These are phyloP conservation scores for Neurospora sp. DNA, from an alignment of 2,329 filamentous ascomycete species.

Conservation along the genomic window DNA sequence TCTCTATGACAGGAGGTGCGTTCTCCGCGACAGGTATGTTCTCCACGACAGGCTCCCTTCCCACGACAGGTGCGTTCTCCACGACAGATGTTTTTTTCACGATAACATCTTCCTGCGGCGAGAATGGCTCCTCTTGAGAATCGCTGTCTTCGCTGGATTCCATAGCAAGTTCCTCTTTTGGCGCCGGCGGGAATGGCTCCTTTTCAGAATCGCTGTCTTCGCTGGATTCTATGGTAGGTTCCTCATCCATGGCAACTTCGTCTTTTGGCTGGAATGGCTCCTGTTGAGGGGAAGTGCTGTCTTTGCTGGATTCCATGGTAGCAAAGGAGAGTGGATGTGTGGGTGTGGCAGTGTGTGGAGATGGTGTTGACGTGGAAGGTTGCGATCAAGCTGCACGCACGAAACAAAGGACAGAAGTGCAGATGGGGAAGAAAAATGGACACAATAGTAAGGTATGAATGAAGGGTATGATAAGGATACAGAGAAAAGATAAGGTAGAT, in stretches of 20 bases:
- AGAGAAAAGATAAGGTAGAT: background rate
- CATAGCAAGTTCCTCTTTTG: background rate
- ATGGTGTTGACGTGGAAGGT: background rate
- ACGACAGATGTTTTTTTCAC: background rate
- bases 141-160: background rate
- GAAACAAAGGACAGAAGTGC: background rate
- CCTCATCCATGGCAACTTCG: accelerated
- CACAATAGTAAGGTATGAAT: background rate
- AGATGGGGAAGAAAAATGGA: background rate
- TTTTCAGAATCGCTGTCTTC: background rate
- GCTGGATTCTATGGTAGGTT: background rate
- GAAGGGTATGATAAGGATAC: background rate
- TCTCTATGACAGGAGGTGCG: background rate
- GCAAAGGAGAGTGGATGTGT: background rate
- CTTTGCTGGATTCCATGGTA: background rate
- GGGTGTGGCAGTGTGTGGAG: background rate
- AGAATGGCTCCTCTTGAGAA: background rate
- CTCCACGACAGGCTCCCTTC: background rate
- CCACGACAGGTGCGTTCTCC: background rate
- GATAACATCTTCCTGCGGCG: background rate
- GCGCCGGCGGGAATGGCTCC: background rate
- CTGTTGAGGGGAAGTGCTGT: background rate
- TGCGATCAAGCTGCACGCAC: background rate
- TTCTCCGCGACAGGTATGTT: background rate
- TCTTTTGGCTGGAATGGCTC: background rate